These are phyloP conservation scores for Blastobotrys parvus DNA, from an alignment of 805 yeast genomes.

Conservation along the genomic window DNA sequence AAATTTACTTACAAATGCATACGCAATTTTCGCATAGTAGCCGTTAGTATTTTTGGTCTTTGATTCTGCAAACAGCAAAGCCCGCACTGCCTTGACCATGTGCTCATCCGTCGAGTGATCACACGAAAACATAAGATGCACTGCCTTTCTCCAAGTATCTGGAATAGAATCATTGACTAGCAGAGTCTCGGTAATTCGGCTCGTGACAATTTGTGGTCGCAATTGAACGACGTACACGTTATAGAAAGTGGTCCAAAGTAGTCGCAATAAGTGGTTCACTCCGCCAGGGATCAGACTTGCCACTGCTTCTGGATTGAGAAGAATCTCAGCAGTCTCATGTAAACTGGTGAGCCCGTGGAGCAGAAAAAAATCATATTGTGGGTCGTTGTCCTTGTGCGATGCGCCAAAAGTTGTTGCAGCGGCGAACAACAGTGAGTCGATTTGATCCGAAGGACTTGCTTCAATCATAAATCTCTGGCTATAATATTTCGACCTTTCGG, in stretches of 20 bases:
- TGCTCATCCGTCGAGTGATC: conserved; percentile 13
- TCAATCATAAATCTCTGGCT: background rate
- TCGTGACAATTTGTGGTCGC: conserved; percentile 14
- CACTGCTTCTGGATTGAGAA: conserved; percentile 10
- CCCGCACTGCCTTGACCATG: conserved; percentile 17
- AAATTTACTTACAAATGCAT: conserved; percentile 8
- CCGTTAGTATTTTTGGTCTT: conserved; percentile 12
- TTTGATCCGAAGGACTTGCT: background rate
- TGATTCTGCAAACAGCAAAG: conserved; percentile 15
- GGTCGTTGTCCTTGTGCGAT: conserved; percentile 15
- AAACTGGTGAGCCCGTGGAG: conserved; percentile 24
- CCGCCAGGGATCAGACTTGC: conserved; percentile 11
- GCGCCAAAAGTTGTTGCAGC: conserved; percentile 17
- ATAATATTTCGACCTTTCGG: conserved; percentile 2
- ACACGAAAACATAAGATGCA: background rate
- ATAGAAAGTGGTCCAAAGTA: conserved; percentile 14
- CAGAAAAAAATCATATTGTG: conserved; percentile 22
- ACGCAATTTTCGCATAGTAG: conserved; percentile 16
- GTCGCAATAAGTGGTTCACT: conserved; percentile 6
- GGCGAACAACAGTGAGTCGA: conserved; percentile 11
- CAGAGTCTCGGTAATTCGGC: conserved; percentile 2
- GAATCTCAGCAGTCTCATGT: conserved; percentile 20
- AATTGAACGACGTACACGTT: conserved; percentile 14
- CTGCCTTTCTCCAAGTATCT: conserved; percentile 12
- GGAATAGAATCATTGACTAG: conserved; percentile 5